Base-by-base conservation (phyloP, 345 rosid species). In the Eucalyptus pauciflora region DNA sequence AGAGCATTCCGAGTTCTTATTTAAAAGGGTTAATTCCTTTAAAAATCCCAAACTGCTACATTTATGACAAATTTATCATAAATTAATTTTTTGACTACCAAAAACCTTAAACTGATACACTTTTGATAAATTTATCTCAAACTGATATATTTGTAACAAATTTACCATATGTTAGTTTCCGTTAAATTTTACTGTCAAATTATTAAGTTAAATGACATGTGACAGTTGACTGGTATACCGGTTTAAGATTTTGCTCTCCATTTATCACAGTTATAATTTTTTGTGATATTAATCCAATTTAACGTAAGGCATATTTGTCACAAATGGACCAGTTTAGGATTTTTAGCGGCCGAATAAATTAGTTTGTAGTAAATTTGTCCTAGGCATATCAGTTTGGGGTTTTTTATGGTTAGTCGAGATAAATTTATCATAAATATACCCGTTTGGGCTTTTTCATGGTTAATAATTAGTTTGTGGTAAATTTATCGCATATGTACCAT, bases 251-350 rank as follows among this genome's bases (percentile, higher is more conserved):
- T 49, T 49, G 12, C 14, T 49, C 14, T 4, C 5, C 2, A 0
- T 49, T 49, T 12, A 14, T 49, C 5, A 49, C 4, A 2, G 5
- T 49, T 49, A 49, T 12, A 49, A 49, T 4, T 49, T 49, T 49
- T 49, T 49, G 50, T 49, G 2, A 49, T 49, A 49, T 49, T 4
- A 49, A 49, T 49, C 2, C 5, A 4, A 49, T 49, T 49, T 49
- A 12, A 49, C 2, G 1, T 14, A 12, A 0, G 50, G 1, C 2
- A 4, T 49, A 49, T 49, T 49, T 49, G 14, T 49, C 5, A 49
- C 2, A 49, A 11, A 49, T 49, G 15, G 13, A 49, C 0, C 5
- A 0, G 0, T 49, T 49, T 49, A 1, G 1, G 0, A 0, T 49
- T 49, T 49, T 49, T 13, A 5, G 5, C 14, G 1, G 50, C 12